Conservation (phyloP, 306 rosid species). For the Casuarina glauca region DNA sequence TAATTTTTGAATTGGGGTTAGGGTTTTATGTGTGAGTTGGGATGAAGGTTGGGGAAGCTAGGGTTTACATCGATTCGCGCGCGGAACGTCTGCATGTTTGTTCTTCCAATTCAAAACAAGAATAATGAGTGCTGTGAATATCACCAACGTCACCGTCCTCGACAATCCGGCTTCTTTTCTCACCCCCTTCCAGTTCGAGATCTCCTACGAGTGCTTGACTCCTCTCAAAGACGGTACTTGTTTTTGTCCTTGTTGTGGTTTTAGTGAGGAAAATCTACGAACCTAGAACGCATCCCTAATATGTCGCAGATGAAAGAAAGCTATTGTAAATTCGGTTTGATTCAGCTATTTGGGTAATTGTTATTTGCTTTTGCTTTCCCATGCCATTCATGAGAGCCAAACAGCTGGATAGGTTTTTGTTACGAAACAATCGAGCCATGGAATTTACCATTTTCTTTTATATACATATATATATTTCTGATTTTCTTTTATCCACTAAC, state of each 20-base stretch:
- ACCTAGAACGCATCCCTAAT: background rate
- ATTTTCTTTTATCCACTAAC: background rate
- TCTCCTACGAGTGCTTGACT: constrained; percentile 82
- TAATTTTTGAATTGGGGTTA: background rate
- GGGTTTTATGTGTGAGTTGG: constrained; percentile 1
- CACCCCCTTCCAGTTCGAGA: constrained; percentile 83
- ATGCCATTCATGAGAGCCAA: background rate
- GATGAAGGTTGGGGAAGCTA: constrained; percentile 34
- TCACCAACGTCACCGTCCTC: constrained; percentile 83
- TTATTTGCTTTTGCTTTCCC: background rate
- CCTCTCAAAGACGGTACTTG: constrained; percentile 67
- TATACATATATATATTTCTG: background rate
- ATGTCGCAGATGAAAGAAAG: background rate
- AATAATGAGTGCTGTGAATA: constrained; percentile 81
- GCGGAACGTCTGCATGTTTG: background rate
- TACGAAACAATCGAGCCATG: background rate
- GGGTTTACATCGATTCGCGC: constrained; percentile 16
- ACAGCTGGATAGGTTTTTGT: background rate
- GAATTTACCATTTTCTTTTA: background rate
- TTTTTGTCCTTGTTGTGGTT: background rate
- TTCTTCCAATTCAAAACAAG: constrained; percentile 24
- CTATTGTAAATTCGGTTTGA: background rate
- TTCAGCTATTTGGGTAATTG: background rate
- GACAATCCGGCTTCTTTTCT: constrained; percentile 77
- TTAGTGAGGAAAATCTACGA: background rate